Evolutionary conservation across 176 grass and related monocot species (phyloP).

Genomic region (Dactylis glomerata): DNA sequence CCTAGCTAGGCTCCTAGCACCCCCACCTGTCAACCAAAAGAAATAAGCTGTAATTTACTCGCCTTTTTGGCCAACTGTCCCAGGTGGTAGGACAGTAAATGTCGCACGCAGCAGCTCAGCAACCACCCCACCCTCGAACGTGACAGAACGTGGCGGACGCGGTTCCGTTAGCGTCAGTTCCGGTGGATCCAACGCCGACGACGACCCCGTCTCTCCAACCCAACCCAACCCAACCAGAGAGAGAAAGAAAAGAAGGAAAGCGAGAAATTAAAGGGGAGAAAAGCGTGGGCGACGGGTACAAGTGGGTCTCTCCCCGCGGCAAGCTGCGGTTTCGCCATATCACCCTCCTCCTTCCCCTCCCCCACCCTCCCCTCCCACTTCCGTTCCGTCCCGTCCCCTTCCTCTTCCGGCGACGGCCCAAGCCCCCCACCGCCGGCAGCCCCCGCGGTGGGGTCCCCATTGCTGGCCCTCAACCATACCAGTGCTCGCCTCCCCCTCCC

Average conservation of each 20-base stretch:
- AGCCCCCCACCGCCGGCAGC: background rate
- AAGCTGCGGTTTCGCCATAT: slow-evolving; percentile 33
- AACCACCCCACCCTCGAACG: background rate
- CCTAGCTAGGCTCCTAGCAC: background rate
- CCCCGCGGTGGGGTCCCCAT: slow-evolving; percentile 11
- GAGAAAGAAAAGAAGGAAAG: background rate
- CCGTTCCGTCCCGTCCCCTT: slow-evolving; percentile 28
- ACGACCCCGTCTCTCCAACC: background rate
- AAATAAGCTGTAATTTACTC: background rate
- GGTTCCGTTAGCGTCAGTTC: background rate
- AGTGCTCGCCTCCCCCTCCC: background rate
- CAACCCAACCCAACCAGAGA: background rate
- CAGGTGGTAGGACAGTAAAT: slow-evolving; percentile 13
- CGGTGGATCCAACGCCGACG: background rate
- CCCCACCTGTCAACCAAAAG: background rate
- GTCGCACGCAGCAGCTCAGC: slow-evolving; percentile 6
- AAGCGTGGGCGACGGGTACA: slow-evolving; percentile 20
- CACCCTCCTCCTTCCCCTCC: slow-evolving; percentile 1
- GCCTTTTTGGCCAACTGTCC: background rate
- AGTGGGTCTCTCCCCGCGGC: background rate
- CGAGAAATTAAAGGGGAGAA: background rate
- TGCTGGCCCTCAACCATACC: background rate
- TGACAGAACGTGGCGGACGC: background rate
- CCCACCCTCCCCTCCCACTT: background rate
- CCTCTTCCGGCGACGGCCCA: background rate